Evolutionary conservation across 768 basidiomycete genomes (phyloP).

Genomic region (Leccinum pellstonianum): DNA sequence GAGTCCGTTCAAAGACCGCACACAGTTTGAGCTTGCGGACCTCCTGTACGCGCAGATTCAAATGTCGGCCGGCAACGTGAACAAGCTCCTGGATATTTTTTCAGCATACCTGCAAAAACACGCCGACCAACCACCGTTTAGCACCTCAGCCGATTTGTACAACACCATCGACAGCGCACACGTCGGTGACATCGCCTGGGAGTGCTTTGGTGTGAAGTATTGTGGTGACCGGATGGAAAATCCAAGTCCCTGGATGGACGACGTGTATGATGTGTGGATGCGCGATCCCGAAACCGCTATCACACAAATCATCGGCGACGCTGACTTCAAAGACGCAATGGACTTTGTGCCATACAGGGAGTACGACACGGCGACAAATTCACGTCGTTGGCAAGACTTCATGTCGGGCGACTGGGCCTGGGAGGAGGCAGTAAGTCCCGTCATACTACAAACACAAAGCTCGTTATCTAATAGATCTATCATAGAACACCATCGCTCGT

Average conservation of each 20-base stretch:
- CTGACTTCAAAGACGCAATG: neutral
- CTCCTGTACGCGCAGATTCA: neutral
- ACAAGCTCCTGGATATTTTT: neutral
- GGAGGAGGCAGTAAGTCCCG: neutral
- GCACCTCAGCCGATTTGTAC: neutral
- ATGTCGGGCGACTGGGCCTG: neutral
- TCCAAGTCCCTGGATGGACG: neutral
- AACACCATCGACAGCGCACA: neutral
- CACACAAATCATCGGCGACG: neutral
- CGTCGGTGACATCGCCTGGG: neutral
- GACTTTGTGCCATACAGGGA: neutral
- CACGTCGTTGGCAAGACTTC: neutral
- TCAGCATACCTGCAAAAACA: neutral
- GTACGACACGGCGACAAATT: neutral
- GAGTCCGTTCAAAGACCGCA: neutral
- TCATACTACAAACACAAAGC: neutral
- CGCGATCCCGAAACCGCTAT: neutral
- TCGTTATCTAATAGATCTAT: neutral
- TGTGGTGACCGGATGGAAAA: neutral
- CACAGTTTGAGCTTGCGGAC: neutral
- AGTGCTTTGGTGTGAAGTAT: neutral
- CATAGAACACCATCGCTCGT: neutral
- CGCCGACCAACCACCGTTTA: neutral
- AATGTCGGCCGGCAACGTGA: neutral
- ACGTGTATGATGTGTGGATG: neutral